Evolutionary conservation across 257 asterid genomes (phyloP), one percentile per base, ranked within the genome.

Genomic region (Nicotiana otophora): DNA sequence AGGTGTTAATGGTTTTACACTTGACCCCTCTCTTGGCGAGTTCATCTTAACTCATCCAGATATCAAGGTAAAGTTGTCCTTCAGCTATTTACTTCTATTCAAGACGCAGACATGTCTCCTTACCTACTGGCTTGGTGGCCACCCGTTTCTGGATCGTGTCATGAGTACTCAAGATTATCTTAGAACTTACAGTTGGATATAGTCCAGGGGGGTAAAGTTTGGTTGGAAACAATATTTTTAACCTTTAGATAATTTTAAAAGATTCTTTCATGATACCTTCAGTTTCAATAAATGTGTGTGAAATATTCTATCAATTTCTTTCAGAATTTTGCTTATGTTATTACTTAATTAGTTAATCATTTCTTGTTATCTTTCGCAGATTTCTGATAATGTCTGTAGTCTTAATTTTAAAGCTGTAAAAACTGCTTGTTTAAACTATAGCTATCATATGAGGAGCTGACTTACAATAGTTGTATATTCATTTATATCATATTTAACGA

Each of bases 1-100:
- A 51, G 98, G 99, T 82, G 98, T 96, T 68, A 94, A 96, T 63
- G 99, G 98, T 51, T 94, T 96, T 92, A 94, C 99, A 23, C 97
- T 96, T 68, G 99, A 96, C 82, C 99, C 99, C 33, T 94, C 98
- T 81, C 97, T 94, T 16, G 99, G 98, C 79, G 99, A 96, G 85
- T 96, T 96, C 92, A 93, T 96, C 83, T 80, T 94, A 87, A 96
- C 99, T 84, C 99, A 96, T 90, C 92, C 99, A n/a, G 89, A 94
- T 86, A 93, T 96, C 55, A 93, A 92, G 98, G 98, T 96, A 83
- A 63, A 14, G 6, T 48, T 72, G 77, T 75, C 63, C 58, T 0
- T 46, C 36, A 72, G 39, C 79, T 72, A 28, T 72, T 72, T 80
- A 57, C 60, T 68, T 80, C 30, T 19, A 26, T 33, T 39, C 80